Conservation (phyloP, 2,329 filamentous ascomycete genomes). For the Claviceps sp. region DNA sequence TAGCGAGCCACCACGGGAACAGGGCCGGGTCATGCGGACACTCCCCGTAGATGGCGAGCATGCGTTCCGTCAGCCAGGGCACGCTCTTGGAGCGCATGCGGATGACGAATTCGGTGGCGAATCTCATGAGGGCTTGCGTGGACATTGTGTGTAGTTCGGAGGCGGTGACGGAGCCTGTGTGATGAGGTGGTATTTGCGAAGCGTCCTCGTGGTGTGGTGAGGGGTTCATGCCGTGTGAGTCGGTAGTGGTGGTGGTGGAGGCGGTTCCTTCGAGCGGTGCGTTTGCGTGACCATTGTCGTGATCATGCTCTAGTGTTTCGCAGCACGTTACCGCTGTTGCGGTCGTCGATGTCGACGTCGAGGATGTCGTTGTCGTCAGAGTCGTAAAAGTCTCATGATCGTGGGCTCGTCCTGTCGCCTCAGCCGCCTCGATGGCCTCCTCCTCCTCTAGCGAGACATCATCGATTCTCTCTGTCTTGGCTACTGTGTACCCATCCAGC, state of each 20-base stretch:
- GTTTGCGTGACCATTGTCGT: no score
- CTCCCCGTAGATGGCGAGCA: conserved; percentile 62
- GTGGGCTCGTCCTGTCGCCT: conserved; percentile 22
- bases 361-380: no score
- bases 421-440: conserved; percentile 58
- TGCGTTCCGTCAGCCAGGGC: conserved; percentile 60
- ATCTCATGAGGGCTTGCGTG: conserved; percentile 55
- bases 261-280: no score
- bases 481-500: conserved; percentile 66
- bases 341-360: no score
- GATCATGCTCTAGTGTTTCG: no score
- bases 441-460: conserved; percentile 75
- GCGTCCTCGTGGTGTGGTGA: no score
- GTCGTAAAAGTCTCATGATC: not conserved
- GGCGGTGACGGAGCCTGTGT: not conserved
- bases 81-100: conserved; percentile 56
- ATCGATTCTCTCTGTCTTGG: conserved; percentile 62
- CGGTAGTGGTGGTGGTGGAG: no score
- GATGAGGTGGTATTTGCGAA: not conserved
- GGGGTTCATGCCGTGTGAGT: no score
- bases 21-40: conserved; percentile 61
- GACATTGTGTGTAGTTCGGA: conserved; percentile 35
- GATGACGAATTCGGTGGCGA: conserved; percentile 52
- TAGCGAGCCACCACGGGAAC: conserved; percentile 88
- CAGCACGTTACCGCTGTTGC: no score